Base-by-base conservation (phyloP, 1,284 basidiomycete genomes). In the Melampsora larici-populina region DNA sequence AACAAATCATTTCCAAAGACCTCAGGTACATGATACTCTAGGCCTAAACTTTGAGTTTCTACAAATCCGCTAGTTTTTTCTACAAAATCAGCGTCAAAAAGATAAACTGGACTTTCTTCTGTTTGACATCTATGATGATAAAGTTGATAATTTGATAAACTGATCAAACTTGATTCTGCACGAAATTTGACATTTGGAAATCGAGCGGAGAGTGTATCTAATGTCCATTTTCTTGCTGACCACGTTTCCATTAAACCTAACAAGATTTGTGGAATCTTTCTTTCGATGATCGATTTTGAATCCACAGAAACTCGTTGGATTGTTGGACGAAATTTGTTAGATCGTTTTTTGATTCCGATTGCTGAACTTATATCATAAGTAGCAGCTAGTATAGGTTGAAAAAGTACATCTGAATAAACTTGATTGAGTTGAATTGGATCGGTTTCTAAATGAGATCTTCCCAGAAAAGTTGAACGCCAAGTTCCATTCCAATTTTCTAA, bases 1-100 rank as follows among this genome's bases (percentile, higher is more conserved):
- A 84, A 84, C 29, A 84, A 58, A 72, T 84, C 83, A 63, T 82
- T 80, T 7, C 78, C 66, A 65, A 84, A 83, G 48, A 83, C 74
- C 17, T 66, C 43, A 2, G 82, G 81, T 2, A 82, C 82, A 15
- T 64, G 48, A 55, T 81, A 83, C 36, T 83, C 83, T 2, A 76
- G 76, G 7, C 81, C 81, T 46, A 77, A 69, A 58, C 58, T 33
- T 65, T 83, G 62, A 11, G 78, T 78, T 1, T 55, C n/a, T n/a
- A n/a, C 29, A 69, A 40, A 29, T 0, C 55, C 69, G 0, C 58
- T 73, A 6, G 81, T 82, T 66, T 83, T 83, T 62, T 81, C 79
- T 4, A 83, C 82, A 68, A 83, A 84, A 17, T 81, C 80, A 55
- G 79, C 76, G 60, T 84, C 83, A 51, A 84, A 84, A 18, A 84